Percentiles rank a stretch among this genome's conserved stretches.
Conservation (phyloP, 2,329 filamentous ascomycete genomes). For the Aplosporella prunicola region DNA sequence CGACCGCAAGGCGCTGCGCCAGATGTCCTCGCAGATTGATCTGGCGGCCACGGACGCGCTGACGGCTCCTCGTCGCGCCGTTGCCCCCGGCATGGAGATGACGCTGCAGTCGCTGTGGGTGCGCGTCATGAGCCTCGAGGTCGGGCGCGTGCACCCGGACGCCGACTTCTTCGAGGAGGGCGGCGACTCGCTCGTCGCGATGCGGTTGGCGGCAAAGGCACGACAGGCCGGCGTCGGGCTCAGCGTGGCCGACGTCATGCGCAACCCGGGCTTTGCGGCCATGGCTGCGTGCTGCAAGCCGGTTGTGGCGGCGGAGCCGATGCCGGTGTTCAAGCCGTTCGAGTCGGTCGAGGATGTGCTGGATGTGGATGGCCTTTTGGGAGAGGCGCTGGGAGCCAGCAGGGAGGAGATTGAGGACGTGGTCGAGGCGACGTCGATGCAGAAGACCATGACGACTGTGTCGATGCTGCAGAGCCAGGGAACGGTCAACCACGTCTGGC, state of each 20-base stretch:
- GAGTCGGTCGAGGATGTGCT: no score
- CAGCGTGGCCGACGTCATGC: conserved; percentile 15
- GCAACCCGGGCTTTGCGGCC: conserved; percentile 13
- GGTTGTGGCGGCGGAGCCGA: not conserved
- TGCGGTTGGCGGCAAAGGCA: conserved; percentile 14
- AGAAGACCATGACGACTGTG: not conserved
- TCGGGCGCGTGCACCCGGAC: conserved; percentile 11
- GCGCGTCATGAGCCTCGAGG: conserved; percentile 12
- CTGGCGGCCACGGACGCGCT: conserved; percentile 1
- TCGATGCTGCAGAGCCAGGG: not conserved
- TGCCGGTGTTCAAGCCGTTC: not conserved
- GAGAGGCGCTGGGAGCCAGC: not conserved
- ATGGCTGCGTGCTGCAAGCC: conserved; percentile 10
- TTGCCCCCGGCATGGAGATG: conserved; percentile 13
- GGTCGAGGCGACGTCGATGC: conserved; percentile 3
- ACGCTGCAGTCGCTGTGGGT: conserved; percentile 14
- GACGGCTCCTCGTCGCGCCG: not conserved
- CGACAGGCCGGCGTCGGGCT: conserved; percentile 11
- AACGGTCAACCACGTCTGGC: conserved; percentile 2
- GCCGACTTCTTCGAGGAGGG: conserved; percentile 16
- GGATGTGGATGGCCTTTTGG: no score
- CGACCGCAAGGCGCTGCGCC: conserved; percentile 19
- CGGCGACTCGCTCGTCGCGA: conserved; percentile 17
- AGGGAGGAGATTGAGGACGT: conserved; percentile 1
- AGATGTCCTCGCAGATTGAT: conserved; percentile 11